Conservation (phyloP, 179 eudicot species). For the Beta corolliflora region DNA sequence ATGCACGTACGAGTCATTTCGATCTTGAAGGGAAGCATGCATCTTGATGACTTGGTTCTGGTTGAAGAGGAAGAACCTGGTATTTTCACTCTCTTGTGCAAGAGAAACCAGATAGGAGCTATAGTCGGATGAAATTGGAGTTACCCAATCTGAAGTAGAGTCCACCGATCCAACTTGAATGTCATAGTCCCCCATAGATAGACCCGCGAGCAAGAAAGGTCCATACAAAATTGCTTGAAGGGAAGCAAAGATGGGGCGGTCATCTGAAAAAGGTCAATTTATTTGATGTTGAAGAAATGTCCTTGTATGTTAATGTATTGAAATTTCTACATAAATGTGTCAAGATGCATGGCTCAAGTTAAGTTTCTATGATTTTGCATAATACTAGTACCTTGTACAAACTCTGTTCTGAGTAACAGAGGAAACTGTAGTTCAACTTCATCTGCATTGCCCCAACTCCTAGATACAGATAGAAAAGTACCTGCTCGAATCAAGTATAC, state of each 20-base stretch:
- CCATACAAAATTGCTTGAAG: conserved; percentile 74
- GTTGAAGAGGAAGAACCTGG: conserved; percentile 9
- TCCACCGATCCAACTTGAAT: conserved; percentile 39
- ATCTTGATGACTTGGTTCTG: conserved; percentile 32
- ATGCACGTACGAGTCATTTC: conserved; percentile 41
- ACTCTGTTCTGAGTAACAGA: conserved; percentile 57
- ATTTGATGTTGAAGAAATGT: neutral
- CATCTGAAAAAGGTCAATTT: conserved; percentile 47
- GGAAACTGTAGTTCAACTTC: conserved; percentile 58
- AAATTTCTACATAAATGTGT: neutral
- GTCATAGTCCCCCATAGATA: conserved; percentile 56
- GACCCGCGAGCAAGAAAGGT: conserved; percentile 81
- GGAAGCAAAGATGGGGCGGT: conserved; percentile 62
- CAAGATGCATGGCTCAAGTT: too few relatives aligned
- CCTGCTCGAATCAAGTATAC: conserved; percentile 38
- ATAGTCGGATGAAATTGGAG: conserved; percentile 53
- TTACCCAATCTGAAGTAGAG: conserved; percentile 53
- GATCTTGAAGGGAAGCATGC: conserved; percentile 37
- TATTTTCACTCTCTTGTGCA: conserved; percentile 33
- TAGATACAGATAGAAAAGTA: conserved; percentile 53
- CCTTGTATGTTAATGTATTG: neutral
- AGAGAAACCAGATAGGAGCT: conserved; percentile 62
- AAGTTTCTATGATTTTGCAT: too few relatives aligned
- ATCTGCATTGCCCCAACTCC: conserved; percentile 58
- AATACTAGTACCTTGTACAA: too few relatives aligned